Conservation (phyloP, 805 yeast species). For the Isabelozyma pseudorhagii region DNA sequence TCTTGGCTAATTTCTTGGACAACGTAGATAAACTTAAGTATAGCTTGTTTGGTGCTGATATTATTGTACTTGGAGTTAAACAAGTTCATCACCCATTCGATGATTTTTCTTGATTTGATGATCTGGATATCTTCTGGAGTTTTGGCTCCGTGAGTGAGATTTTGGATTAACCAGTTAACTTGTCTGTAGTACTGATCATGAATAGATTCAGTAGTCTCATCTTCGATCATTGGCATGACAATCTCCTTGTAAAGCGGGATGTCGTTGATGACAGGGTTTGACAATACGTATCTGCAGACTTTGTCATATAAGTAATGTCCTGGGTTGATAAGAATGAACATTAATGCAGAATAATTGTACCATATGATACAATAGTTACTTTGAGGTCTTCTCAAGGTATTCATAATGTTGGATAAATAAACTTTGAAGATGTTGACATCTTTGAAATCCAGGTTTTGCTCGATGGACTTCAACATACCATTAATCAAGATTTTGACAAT, state of each 20-base stretch:
- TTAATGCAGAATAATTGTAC: conserved; percentile 51
- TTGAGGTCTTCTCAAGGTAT: conserved; percentile 32
- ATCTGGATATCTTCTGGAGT: conserved; percentile 50
- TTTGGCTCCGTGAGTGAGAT: conserved; percentile 46
- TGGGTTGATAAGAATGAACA: conserved; percentile 63
- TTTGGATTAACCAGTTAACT: conserved; percentile 61
- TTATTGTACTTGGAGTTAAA: conserved; percentile 48
- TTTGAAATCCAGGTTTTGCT: conserved; percentile 39
- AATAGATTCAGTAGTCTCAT: conserved; percentile 13
- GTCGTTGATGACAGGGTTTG: conserved; percentile 47
- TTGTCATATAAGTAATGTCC: conserved; percentile 73
- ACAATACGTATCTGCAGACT: conserved; percentile 61
- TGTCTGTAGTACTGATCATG: conserved; percentile 55
- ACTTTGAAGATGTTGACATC: conserved; percentile 57
- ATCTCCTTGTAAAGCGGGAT: conserved; percentile 46
- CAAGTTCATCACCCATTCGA: conserved; percentile 67
- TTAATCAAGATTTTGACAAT: conserved; percentile 44
- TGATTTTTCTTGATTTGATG: conserved; percentile 49
- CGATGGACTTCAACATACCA: conserved; percentile 43
- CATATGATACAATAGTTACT: conserved; percentile 37
- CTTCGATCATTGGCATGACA: conserved; percentile 13
- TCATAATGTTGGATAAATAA: conserved; percentile 46
- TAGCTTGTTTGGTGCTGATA: conserved; percentile 33
- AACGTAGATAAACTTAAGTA: conserved; percentile 43
- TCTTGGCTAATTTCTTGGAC: conserved; percentile 47